phyloP scores from a whole-genome alignment of 176 grass and related monocot genomes.

The Eragrostis curvula region DNA sequence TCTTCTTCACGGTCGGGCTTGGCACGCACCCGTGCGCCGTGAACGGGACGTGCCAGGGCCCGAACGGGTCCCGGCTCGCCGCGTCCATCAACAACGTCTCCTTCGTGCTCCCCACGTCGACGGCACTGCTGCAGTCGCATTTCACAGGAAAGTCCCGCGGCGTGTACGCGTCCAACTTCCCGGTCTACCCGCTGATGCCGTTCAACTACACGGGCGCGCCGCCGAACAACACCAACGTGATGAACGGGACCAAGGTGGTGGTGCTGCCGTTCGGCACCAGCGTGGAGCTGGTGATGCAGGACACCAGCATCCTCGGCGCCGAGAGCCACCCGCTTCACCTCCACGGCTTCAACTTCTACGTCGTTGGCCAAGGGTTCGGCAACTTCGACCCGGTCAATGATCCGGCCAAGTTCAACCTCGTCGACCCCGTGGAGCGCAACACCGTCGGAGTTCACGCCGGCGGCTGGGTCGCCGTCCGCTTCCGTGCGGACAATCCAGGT shows the following conservation, averaged over 20 bases:
- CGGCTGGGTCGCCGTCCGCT: background rate
- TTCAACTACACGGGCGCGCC: slow-evolving; percentile 83
- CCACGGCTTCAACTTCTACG: slow-evolving; percentile 81
- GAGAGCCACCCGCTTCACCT: slow-evolving; percentile 93
- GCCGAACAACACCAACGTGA: slow-evolving; percentile 77
- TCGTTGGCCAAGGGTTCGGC: slow-evolving; percentile 65
- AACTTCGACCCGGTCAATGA: slow-evolving; percentile 63
- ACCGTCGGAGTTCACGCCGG: slow-evolving; percentile 60
- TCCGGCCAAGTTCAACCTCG: slow-evolving; percentile 63
- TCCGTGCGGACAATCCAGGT: background rate
- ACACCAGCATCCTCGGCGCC: slow-evolving; percentile 68
- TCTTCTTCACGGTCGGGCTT: slow-evolving; percentile 87
- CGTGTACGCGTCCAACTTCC: background rate
- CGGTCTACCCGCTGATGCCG: background rate
- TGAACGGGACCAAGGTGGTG: slow-evolving; percentile 61
- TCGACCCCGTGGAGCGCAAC: slow-evolving; percentile 78
- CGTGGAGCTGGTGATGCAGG: slow-evolving; percentile 85
- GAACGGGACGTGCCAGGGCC: slow-evolving; percentile 76
- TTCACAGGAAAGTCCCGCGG: background rate
- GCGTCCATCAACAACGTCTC: slow-evolving; percentile 81
- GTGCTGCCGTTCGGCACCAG: slow-evolving; percentile 51
- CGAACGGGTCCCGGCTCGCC: slow-evolving; percentile 67
- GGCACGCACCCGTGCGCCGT: slow-evolving; percentile 70
- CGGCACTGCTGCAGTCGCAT: slow-evolving; percentile 67
- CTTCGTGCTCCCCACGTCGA: slow-evolving; percentile 58